These are phyloP conservation scores for Ceriops decandra DNA, from an alignment of 345 rosid genomes.

Conservation along the genomic window DNA sequence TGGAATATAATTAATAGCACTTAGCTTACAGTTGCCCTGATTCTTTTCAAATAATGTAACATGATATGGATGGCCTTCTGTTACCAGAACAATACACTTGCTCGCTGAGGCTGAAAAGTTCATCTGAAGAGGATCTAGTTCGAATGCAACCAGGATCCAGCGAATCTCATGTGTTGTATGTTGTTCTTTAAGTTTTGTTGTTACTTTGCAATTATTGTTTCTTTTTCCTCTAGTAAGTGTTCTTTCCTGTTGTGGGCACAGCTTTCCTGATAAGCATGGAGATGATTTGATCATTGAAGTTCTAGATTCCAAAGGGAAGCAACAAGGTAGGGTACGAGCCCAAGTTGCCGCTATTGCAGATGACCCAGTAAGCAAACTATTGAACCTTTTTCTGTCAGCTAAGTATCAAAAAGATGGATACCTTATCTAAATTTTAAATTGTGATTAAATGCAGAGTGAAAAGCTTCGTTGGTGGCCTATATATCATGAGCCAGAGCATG, in stretches of 20 bases:
- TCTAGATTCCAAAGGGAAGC: conserved; percentile 23
- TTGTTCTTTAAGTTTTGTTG: background rate
- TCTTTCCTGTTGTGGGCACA: conserved; percentile 4
- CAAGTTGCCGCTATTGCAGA: conserved; percentile 29
- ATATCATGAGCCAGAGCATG: conserved; percentile 27
- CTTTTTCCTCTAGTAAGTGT: background rate
- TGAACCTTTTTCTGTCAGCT: background rate
- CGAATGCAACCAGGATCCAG: conserved; percentile 29
- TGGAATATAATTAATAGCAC: background rate
- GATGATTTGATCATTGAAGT: conserved; percentile 30
- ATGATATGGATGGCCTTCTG: background rate
- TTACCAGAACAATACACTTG: conserved; percentile 26
- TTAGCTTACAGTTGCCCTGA: background rate
- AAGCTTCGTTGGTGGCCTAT: conserved; percentile 34
- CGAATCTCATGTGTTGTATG: conserved; percentile 29
- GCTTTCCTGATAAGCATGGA: conserved; percentile 25
- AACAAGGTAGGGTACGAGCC: conserved; percentile 20
- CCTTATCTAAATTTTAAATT: background rate
- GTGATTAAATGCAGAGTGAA: conserved; percentile 20
- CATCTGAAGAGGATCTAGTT: conserved; percentile 21
- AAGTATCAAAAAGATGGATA: background rate
- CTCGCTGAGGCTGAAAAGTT: conserved; percentile 24
- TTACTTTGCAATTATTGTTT: background rate
- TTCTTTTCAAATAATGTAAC: background rate
- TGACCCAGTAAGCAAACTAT: conserved; percentile 20